phyloP scores from a whole-genome alignment of 495 filamentous ascomycete genomes.

The Daldinia decipiens region DNA sequence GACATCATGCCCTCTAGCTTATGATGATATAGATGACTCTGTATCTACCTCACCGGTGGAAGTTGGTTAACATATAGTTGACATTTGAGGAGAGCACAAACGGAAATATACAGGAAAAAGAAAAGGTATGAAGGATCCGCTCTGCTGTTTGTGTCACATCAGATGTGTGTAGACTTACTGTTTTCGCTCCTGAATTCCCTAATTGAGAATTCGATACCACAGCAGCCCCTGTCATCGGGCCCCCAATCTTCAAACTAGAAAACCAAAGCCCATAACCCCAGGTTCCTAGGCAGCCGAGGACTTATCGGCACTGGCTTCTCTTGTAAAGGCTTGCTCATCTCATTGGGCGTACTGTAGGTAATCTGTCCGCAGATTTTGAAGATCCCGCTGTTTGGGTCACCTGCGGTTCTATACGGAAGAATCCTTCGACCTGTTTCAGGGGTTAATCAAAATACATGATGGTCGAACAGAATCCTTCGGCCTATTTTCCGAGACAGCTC shows the following conservation, averaged over 20 bases:
- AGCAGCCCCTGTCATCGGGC: constrained; percentile 11
- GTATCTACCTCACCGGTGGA: constrained; percentile 11
- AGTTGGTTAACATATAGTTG: constrained; percentile 20
- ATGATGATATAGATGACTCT: constrained; percentile 16
- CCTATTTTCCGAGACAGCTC: constrained; percentile 14
- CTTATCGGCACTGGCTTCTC: constrained; percentile 14
- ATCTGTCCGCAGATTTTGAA: constrained; percentile 2
- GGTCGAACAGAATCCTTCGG: neutral
- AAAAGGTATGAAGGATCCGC: constrained; percentile 22
- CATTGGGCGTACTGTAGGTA: constrained; percentile 19
- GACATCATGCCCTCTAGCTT: constrained; percentile 14
- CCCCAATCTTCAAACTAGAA: constrained; percentile 14
- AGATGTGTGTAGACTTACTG: neutral
- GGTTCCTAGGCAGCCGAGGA: neutral
- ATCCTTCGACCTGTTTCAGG: constrained; percentile 33
- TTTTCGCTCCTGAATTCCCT: constrained; percentile 1
- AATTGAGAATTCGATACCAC: neutral
- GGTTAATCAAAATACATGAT: constrained; percentile 14
- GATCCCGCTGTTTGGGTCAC: constrained; percentile 11
- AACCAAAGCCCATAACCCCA: constrained; percentile 4
- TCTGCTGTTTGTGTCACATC: neutral
- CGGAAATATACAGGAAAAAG: neutral
- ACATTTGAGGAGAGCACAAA: neutral
- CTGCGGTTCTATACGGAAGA: constrained; percentile 15
- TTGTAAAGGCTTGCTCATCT: constrained; percentile 5